These are phyloP conservation scores for Apiospora sp. DNA, from an alignment of 2,329 filamentous ascomycete genomes.

Conservation along the genomic window DNA sequence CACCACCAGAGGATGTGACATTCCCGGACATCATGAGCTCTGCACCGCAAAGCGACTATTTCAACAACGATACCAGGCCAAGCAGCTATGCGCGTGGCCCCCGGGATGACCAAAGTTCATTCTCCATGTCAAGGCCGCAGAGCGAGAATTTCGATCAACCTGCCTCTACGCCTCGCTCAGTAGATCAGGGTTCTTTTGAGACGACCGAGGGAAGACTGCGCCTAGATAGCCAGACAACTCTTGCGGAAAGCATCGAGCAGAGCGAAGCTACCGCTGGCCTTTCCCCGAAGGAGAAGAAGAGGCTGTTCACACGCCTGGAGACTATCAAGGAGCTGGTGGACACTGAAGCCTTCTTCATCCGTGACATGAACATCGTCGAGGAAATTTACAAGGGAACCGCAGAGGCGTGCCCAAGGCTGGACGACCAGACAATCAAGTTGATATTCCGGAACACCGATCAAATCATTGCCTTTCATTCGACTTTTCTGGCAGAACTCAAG, in stretches of 20 bases:
- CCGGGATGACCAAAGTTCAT: slow-evolving; percentile 52
- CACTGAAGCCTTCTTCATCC: slow-evolving; percentile 88
- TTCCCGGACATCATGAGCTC: slow-evolving; percentile 39
- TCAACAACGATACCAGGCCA: slow-evolving; percentile 47
- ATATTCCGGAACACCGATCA: slow-evolving; percentile 95
- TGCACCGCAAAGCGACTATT: slow-evolving; percentile 50
- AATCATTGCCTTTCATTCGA: slow-evolving; percentile 84
- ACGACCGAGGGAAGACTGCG: slow-evolving; percentile 49
- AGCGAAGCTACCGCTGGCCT: slow-evolving; percentile 43
- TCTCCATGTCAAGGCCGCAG: slow-evolving; percentile 54
- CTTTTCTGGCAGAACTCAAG: slow-evolving; percentile 82
- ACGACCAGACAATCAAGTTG: slow-evolving; percentile 83
- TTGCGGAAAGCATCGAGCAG: slow-evolving; percentile 47
- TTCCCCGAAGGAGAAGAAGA: slow-evolving; percentile 67
- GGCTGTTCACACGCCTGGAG: slow-evolving; percentile 81
- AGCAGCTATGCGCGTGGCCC: slow-evolving; percentile 50
- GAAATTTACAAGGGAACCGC: slow-evolving; percentile 98
- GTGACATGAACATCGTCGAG: slow-evolving; percentile 96
- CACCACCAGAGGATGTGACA: slow-evolving; percentile 48
- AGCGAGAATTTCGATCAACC: slow-evolving; percentile 55
- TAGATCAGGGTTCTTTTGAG: slow-evolving; percentile 55
- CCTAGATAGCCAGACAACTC: slow-evolving; percentile 46
- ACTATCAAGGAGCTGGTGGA: slow-evolving; percentile 92
- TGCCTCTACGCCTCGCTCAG: slow-evolving; percentile 54
- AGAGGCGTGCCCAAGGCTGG: slow-evolving; percentile 80